Evolutionary conservation across 257 asterid genomes (phyloP), one percentile per base, ranked within the genome.

Genomic region (Prunella vulgaris): DNA sequence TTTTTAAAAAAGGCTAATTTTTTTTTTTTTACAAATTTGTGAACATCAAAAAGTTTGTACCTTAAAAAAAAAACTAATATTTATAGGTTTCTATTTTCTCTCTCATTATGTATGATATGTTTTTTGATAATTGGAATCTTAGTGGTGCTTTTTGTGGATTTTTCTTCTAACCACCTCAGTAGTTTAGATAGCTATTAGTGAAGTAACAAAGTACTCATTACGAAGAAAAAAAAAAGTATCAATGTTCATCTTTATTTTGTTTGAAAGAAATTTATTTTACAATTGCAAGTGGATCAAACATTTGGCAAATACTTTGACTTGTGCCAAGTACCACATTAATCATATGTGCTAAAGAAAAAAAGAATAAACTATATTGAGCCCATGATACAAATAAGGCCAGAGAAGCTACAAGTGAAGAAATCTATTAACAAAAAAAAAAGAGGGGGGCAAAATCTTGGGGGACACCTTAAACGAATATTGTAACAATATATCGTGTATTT

Each of bases 391-490:
- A 46, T n/a, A 12, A 10, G 4, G 48, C 12, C 2, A 35, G 42
- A 35, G 42, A 35, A 1, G 12, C 42, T 35, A 35, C 12, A 35
- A 1, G n/a, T 38, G 46, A 42, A 12, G 7, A 42, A 46, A 13
- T 42, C 18, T 13, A 13, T 14, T 4, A 37, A 32, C 0, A 54
- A 57, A 13, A 21, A 13, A 13, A 10, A 6, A 1, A n/a, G 38
- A 25, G 28, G 51, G 22, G 17, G 21, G 48, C 18, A 62, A 76
- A 70, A 70, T 69, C 70, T 69, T 30, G 3, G 56, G 25, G 3
- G 27, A 66, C 62, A 53, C 54, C 48, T 66, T 42, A 28, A 59
- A 58, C 59, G 74, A 13, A 18, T 24, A 22, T 5, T 49, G 28
- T 56, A 24, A 56, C 1, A 12, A 24, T 24, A 3, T 56, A 53